Evolutionary conservation across 768 basidiomycete species (phyloP), one percentile per base, ranked within the genome.

Genomic region (Mycena epipterygia): DNA sequence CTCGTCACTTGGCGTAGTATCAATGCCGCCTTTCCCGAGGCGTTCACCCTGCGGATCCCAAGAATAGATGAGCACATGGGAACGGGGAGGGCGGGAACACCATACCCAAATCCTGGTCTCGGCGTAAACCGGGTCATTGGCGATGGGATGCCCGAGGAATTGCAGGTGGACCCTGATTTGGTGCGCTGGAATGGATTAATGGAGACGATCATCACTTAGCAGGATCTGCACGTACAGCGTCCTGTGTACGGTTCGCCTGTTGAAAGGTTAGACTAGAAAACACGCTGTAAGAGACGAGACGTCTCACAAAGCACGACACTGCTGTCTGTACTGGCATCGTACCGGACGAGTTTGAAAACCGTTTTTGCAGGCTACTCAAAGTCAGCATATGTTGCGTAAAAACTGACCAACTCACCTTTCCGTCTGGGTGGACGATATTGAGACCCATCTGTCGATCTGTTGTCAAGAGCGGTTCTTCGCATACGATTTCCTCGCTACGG

Each of bases 141-240:
- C 94, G 71, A 99, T 96, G 0, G 98, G 93, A 77, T 94, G 84
- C 1, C 97, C 98, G 65, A 99, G 89, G 80, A 88, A 98, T 81
- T 99, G 98, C 3, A 99, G 88, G 77, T 99, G 98, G 4, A 99
- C 97, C 57, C 98, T 89, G 67, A 99, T 94, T 81, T 99, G 98
- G 82, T 99, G 98, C 0, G 98, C 96, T 98, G 57, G 14, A 72
- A 67, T 64, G 51, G 58, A 57, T 74, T 46, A 65, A 61, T 68
- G 44, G n/a, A 39, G 60, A 27, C 58, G 55, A 64, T 55, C 35
- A 52, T 32, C 48, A 56, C 29, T 23, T 49, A 65, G 19, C 42
- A 57, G 37, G 61, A 59, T 76, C 58, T 29, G 68, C 48, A 83
- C 95, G 78, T 82, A 97, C 96, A 98, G 72, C 97, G 88, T 55